Percentiles rank a stretch among this genome's conserved stretches.
Conservation (phyloP, 192 early-diverging fungal species). For the Ramicandelaber brevisporus region DNA sequence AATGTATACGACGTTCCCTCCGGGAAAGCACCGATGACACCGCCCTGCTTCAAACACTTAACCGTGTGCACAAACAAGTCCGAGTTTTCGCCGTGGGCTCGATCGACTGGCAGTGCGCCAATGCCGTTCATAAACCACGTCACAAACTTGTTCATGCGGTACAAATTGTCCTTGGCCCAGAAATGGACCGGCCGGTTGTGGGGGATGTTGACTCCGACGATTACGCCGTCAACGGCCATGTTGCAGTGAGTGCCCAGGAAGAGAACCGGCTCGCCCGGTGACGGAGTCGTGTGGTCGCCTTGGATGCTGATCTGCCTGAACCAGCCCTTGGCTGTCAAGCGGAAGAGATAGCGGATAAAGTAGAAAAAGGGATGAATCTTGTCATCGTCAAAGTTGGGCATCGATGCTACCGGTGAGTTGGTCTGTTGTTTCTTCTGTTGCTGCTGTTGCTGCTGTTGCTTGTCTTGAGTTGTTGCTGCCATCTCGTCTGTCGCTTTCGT, state of each 20-base stretch:
- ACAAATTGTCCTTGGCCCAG: constrained; percentile 24
- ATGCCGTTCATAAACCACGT: constrained; percentile 5
- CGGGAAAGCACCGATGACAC: constrained; percentile 20
- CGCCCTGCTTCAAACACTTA: constrained; percentile 14
- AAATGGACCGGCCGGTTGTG: constrained; percentile 15
- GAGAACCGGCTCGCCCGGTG: too few relatives aligned
- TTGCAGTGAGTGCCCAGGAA: constrained; percentile 22
- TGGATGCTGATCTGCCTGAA: too few relatives aligned
- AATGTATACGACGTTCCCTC: constrained; percentile 18
- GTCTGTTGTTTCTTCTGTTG: too few relatives aligned
- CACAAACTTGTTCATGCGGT: constrained; percentile 8
- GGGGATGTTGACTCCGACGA: constrained; percentile 13
- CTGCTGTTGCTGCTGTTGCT: too few relatives aligned
- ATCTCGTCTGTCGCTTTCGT: too few relatives aligned
- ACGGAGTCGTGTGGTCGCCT: too few relatives aligned
- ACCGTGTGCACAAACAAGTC: constrained; percentile 13
- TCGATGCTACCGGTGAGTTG: too few relatives aligned
- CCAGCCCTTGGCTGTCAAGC: too few relatives aligned
- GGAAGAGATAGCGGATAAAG: too few relatives aligned
- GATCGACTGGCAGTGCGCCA: constrained; percentile 22
- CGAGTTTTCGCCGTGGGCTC: constrained; percentile 18
- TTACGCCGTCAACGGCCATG: constrained; percentile 21
- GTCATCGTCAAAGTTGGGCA: too few relatives aligned
- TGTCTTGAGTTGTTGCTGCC: too few relatives aligned
- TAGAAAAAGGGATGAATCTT: too few relatives aligned